Percentiles rank a stretch among this genome's conserved stretches.
These are phyloP conservation scores for Lepidium sativum DNA, from an alignment of 345 rosid genomes.

Conservation along the genomic window DNA sequence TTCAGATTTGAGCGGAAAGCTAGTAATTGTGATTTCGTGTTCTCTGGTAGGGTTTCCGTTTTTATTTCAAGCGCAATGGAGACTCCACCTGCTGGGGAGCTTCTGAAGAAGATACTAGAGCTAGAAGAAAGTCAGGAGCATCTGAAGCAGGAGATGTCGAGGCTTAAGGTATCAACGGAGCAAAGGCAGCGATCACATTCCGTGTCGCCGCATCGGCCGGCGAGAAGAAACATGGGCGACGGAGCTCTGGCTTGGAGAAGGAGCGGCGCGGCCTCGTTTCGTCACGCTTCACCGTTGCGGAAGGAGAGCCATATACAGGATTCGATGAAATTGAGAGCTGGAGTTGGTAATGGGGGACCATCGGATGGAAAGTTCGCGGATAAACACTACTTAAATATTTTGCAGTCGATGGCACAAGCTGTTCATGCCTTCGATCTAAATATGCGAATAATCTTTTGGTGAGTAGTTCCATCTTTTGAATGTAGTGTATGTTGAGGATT, in stretches of 20 bases:
- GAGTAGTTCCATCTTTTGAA: conserved; percentile 19
- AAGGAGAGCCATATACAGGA: conserved; percentile 49
- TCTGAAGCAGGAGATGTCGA: conserved; percentile 75
- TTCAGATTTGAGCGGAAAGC: conserved; percentile 1
- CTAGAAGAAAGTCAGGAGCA: conserved; percentile 81
- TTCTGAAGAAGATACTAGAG: conserved; percentile 73
- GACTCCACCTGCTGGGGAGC: conserved; percentile 65
- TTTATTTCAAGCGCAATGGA: conserved; percentile 34
- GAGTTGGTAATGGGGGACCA: conserved; percentile 33
- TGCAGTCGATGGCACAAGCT: conserved; percentile 91
- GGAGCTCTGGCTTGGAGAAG: conserved; percentile 35
- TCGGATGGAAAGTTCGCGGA: conserved; percentile 54
- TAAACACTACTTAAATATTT: conserved; percentile 69
- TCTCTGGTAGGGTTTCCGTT: neutral
- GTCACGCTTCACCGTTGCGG: conserved; percentile 85
- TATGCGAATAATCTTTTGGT: conserved; percentile 79
- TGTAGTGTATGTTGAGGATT: neutral
- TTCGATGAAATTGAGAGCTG: conserved; percentile 23
- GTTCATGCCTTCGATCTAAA: conserved; percentile 66
- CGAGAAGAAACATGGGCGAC: conserved; percentile 33
- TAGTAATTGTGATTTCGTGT: neutral
- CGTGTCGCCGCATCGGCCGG: conserved; percentile 59
- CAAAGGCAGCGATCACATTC: conserved; percentile 73
- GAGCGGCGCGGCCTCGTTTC: conserved; percentile 52
- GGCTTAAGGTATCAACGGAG: conserved; percentile 45